A percentile compares a stretch with the other conserved stretches of the same genome.
phyloP scores from a whole-genome alignment of 768 basidiomycete genomes.

The Pilatotrama ljubarskyi region DNA sequence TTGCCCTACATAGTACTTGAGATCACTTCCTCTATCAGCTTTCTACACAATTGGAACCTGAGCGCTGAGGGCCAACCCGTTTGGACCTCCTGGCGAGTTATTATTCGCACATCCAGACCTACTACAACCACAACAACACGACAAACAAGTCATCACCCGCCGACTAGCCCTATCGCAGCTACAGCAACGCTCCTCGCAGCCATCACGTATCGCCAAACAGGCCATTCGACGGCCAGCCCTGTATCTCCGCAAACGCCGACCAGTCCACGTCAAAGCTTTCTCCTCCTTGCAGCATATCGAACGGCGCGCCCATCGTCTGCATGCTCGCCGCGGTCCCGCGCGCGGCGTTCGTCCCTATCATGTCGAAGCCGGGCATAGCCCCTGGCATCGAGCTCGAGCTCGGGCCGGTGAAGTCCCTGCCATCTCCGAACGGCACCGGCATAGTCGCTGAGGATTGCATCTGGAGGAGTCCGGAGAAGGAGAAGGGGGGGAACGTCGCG shows the following conservation, averaged over 20 bases:
- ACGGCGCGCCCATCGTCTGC: slow-evolving; percentile 25
- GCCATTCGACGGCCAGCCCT: slow-evolving; percentile 2
- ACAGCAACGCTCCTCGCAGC: too few relatives aligned
- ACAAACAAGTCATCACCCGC: too few relatives aligned
- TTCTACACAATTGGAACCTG: too few relatives aligned
- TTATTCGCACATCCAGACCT: too few relatives aligned
- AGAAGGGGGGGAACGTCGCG: neutral
- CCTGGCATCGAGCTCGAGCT: neutral
- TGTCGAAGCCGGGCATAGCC: neutral
- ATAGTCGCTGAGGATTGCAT: slow-evolving; percentile 1
- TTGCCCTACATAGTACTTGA: too few relatives aligned
- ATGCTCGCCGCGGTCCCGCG: neutral
- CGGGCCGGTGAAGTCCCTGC: slow-evolving; percentile 1
- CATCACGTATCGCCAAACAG: neutral
- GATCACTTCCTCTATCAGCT: too few relatives aligned
- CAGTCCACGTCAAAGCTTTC: slow-evolving; percentile 25
- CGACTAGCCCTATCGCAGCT: too few relatives aligned
- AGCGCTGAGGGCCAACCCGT: too few relatives aligned
- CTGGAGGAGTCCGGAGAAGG: slow-evolving; percentile 5
- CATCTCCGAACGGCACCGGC: slow-evolving; percentile 1
- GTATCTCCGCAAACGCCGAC: slow-evolving; percentile 17
- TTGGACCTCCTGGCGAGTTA: too few relatives aligned
- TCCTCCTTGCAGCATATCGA: slow-evolving; percentile 25
- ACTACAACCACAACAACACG: too few relatives aligned
- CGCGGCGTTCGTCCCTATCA: neutral